phyloP scores from a whole-genome alignment of 2,329 filamentous ascomycete species.

The Colletotrichum siamense region DNA sequence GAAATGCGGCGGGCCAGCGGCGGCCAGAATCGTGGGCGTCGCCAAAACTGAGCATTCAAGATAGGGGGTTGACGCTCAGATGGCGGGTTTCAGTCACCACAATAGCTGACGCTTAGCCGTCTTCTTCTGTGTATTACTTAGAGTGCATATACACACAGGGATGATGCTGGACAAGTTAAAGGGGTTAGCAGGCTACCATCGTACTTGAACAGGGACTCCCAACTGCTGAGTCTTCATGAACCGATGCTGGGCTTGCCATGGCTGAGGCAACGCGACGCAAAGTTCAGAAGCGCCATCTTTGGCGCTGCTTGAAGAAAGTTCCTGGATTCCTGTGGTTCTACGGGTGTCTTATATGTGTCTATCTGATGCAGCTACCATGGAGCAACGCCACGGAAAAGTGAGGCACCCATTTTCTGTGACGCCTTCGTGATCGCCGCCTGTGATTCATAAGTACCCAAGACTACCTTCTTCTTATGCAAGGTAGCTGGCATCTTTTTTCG shows the following conservation, averaged over 20 bases:
- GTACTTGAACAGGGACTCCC: accelerated
- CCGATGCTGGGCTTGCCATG: not conserved
- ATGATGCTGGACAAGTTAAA: accelerated
- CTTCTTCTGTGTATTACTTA: not conserved
- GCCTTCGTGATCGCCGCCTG: not conserved
- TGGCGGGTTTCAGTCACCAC: not conserved
- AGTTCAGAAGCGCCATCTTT: not conserved
- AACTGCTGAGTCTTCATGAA: accelerated
- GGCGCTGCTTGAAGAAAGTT: not conserved
- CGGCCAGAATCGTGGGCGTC: not conserved
- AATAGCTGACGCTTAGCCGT: not conserved
- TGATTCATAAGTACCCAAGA: accelerated
- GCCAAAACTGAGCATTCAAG: not conserved
- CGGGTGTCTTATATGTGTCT: not conserved
- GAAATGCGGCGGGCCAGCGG: not conserved
- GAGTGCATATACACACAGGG: not conserved
- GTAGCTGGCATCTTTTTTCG: accelerated
- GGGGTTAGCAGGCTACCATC: not conserved
- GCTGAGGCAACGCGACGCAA: not conserved
- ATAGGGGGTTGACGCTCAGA: not conserved
- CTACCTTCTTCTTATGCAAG: accelerated
- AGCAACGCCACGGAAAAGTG: accelerated
- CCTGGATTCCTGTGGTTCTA: not conserved
- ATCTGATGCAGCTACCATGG: accelerated
- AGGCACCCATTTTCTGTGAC: not conserved